Conservation (phyloP, 805 yeast genomes). For the Ogataea pilisensis region DNA sequence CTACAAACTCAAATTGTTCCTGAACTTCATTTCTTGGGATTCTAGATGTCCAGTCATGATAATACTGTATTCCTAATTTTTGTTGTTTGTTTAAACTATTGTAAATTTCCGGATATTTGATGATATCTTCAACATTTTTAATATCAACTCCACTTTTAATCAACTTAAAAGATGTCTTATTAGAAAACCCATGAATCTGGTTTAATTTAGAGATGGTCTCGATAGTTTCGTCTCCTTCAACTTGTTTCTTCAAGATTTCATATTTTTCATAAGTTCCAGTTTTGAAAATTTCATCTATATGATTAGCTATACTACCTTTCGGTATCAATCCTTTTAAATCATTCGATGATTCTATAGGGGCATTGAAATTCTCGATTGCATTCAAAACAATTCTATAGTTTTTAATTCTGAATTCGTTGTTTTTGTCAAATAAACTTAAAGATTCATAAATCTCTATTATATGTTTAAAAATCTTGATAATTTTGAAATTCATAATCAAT, state of each 20-base stretch:
- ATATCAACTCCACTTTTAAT: constrained; percentile 30
- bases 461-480: constrained; percentile 29
- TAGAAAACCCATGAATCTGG: constrained; percentile 49
- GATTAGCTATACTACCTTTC: constrained; percentile 37
- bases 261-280: constrained; percentile 32
- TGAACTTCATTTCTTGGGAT: constrained; percentile 45
- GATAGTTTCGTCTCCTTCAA: constrained; percentile 20
- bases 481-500: constrained; percentile 23
- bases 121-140: constrained; percentile 35
- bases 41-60: constrained; percentile 41
- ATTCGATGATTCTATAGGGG: constrained; percentile 30
- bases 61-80: constrained; percentile 41
- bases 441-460: constrained; percentile 28
- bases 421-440: constrained; percentile 15
- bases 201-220: constrained; percentile 31
- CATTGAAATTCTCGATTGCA: constrained; percentile 26
- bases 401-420: constrained; percentile 14
- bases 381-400: constrained; percentile 42
- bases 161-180: constrained; percentile 36
- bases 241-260: constrained; percentile 8
- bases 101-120: constrained; percentile 15
- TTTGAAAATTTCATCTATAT: constrained; percentile 42
- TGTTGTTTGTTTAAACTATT: constrained; percentile 22
- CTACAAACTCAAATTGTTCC: constrained; percentile 35
- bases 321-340: constrained; percentile 40